Percentiles rank a stretch among this genome's conserved stretches.
These are phyloP conservation scores for Chlorella sp. DNA, from an alignment of 139 green algal genomes.

Conservation along the genomic window DNA sequence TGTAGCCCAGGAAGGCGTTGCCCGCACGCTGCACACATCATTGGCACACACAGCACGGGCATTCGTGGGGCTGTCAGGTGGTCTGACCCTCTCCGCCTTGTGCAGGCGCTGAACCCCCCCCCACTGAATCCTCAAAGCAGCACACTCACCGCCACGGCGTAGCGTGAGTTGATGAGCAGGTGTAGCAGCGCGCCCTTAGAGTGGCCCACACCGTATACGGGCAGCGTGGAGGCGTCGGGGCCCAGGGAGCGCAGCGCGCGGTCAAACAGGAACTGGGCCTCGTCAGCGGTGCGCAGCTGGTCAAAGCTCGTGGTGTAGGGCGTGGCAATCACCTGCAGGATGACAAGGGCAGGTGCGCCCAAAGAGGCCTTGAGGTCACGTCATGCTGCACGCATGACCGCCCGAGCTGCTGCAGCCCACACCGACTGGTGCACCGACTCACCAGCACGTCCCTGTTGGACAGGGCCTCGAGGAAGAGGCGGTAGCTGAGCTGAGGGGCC, in stretches of 20 bases:
- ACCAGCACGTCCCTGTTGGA: constrained; percentile 62
- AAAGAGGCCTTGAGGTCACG: too few relatives aligned
- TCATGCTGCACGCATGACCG: too few relatives aligned
- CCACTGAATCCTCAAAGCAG: neutral
- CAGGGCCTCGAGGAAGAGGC: constrained; percentile 72
- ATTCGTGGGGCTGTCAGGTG: too few relatives aligned
- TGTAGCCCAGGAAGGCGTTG: constrained; percentile 89
- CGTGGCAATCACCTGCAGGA: constrained; percentile 63
- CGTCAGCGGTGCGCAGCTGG: constrained; percentile 82
- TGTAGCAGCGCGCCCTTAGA: constrained; percentile 81
- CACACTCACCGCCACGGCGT: constrained; percentile 36
- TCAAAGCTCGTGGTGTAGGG: constrained; percentile 74
- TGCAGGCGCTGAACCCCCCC: too few relatives aligned
- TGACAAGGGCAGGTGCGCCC: too few relatives aligned
- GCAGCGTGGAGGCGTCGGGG: constrained; percentile 40
- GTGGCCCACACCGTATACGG: constrained; percentile 83
- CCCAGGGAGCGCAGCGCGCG: constrained; percentile 49
- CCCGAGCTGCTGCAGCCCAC: too few relatives aligned
- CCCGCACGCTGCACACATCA: constrained; percentile 57
- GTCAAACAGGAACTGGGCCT: constrained; percentile 70
- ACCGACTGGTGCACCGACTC: too few relatives aligned
- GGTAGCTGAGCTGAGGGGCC: constrained; percentile 55
- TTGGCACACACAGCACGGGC: too few relatives aligned
- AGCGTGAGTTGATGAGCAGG: constrained; percentile 77
- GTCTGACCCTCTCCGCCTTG: too few relatives aligned